phyloP scores from a whole-genome alignment of 1,139 yeast species.

The Geotrichum klebahnii region DNA sequence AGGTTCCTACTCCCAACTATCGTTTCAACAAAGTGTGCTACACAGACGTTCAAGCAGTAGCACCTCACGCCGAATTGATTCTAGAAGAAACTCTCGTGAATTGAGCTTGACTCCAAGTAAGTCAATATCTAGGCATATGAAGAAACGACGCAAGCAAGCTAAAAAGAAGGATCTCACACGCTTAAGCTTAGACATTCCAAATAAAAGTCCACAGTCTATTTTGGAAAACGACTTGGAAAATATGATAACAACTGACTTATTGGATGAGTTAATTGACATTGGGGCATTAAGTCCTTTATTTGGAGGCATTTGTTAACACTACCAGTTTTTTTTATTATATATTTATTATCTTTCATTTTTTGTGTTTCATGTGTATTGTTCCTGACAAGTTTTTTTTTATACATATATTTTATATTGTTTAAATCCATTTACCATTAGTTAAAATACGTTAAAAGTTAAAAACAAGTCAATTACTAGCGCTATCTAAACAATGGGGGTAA shows the following conservation, averaged over 20 bases:
- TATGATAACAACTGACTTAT: slow-evolving; percentile 29
- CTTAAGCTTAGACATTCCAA: background rate
- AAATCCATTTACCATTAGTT: background rate
- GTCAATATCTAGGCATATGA: slow-evolving; percentile 12
- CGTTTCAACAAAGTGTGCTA: slow-evolving; percentile 11
- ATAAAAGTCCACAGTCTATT: background rate
- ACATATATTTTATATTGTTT: background rate
- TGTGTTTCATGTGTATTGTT: background rate
- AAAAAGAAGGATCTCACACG: background rate
- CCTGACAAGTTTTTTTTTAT: background rate
- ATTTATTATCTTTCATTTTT: no score
- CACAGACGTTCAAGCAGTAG: slow-evolving; percentile 7
- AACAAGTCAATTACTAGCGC: background rate
- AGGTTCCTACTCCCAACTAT: slow-evolving; percentile 12
- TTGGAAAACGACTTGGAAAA: background rate
- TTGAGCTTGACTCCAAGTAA: slow-evolving; percentile 12
- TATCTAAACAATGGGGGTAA: slow-evolving; percentile 50
- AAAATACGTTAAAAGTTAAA: background rate
- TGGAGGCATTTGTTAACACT: slow-evolving; percentile 27
- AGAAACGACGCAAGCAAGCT: slow-evolving; percentile 14
- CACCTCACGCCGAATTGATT: background rate
- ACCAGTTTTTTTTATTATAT: background rate
- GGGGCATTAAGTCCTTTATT: slow-evolving; percentile 40
- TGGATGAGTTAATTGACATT: slow-evolving; percentile 39
- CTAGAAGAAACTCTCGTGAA: slow-evolving; percentile 8